Evolutionary conservation across 805 yeast genomes (phyloP), one percentile per base, ranked within the genome.

Genomic region (Barnettozyma botsteinii): DNA sequence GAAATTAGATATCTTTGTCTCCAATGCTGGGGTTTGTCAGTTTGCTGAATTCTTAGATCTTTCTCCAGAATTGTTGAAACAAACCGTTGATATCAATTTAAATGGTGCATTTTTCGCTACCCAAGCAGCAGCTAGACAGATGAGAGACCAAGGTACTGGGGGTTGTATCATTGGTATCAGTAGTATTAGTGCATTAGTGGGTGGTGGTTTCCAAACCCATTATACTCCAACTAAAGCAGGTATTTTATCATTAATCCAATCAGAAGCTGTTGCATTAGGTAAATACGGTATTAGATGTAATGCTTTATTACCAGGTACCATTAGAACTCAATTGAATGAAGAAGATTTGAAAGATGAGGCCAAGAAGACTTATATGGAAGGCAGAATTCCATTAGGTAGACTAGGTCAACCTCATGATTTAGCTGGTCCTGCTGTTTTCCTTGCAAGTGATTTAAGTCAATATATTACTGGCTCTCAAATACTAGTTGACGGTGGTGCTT

Each of bases 191-290:
- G 72, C 73, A 1, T 51, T 68, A 9, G 73, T 68, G 7, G 74
- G 73, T 15, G 75, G 74, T 21, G 72, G 65, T 7, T 48, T 50
- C 31, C 74, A 69, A 44, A 63, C 68, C 4, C 73, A 68, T 46
- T 69, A 69, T 50, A 65, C 71, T n/a, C 72, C 73, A 14, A 66
- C 74, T 11, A 69, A 69, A 42, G 72, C 72, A n/a, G 74, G 71
- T 14, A 57, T 69, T 31, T 49, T 66, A 35, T 64, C 69, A 15
- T 51, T 69, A 45, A 68, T 67, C 61, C 73, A 69, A 48, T 61
- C 70, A 13, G 57, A 59, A 24, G 73, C 74, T 2, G 62, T 65
- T 42, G 69, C 71, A 2, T 57, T 69, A 24, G 72, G 72, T 2
- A 53, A 62, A 33, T 61, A 64, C 43, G 69, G 70, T 7, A 69